Evolutionary conservation across 2,329 filamentous ascomycete genomes (phyloP).

Genomic region (Cladorrhinum sp.): DNA sequence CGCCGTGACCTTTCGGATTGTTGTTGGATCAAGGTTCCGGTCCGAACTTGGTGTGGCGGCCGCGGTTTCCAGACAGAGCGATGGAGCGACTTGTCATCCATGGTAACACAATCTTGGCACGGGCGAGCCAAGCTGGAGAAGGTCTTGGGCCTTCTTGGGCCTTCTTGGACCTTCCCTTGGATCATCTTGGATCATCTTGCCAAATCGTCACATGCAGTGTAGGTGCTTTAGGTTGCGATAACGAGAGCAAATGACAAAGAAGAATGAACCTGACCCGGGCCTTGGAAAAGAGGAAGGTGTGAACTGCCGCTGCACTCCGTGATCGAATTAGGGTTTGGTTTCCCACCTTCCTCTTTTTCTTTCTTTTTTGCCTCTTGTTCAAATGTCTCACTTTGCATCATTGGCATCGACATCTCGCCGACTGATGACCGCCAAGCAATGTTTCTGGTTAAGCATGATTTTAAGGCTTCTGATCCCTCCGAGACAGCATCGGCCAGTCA

Average conservation of each 20-base stretch:
- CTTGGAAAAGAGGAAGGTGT: neutral
- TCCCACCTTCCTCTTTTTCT: neutral
- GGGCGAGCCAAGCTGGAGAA: neutral
- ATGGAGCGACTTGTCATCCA: neutral
- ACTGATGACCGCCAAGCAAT: slow-evolving; percentile 14
- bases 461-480: slow-evolving; percentile 21
- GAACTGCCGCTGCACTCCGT: neutral
- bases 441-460: slow-evolving; percentile 25
- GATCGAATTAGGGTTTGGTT: neutral
- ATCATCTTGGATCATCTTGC: no score
- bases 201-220: neutral
- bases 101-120: neutral
- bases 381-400: neutral
- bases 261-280: neutral
- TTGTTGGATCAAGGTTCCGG: neutral
- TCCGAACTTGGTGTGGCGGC: neutral
- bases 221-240: no score
- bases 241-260: neutral
- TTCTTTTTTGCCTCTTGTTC: neutral
- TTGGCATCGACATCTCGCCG: neutral
- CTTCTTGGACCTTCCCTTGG: neutral
- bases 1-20: neutral
- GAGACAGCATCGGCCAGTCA: neutral
- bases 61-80: neutral
- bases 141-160: neutral